Conservation (phyloP, 1,284 basidiomycete genomes). For the Naganishia sp. region DNA sequence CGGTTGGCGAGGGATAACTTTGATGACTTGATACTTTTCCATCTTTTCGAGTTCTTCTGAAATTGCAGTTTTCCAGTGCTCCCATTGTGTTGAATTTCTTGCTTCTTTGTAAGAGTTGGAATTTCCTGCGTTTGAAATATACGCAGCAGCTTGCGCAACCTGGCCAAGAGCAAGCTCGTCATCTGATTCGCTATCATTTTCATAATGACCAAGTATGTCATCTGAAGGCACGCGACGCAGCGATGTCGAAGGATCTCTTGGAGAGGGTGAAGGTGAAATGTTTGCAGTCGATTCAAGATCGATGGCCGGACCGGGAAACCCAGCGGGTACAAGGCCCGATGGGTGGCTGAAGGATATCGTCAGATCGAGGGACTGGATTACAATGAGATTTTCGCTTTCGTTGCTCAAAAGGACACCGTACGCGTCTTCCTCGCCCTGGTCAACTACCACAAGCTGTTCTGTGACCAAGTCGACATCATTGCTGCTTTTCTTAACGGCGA, state of each 20-base stretch:
- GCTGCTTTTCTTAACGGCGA: conserved; percentile 46
- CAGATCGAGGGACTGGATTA: conserved; percentile 56
- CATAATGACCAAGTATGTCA: background rate
- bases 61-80: conserved; percentile 35
- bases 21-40: conserved; percentile 36
- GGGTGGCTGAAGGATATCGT: conserved; percentile 40
- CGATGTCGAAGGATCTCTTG: background rate
- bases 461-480: conserved; percentile 41
- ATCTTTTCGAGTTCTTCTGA: conserved; percentile 36
- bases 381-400: conserved; percentile 55
- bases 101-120: conserved; percentile 21
- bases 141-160: no score
- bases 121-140: background rate
- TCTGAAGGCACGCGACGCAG: background rate
- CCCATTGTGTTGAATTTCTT: background rate
- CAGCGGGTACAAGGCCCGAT: conserved; percentile 43
- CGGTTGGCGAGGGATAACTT: background rate
- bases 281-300: background rate
- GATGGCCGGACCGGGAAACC: background rate
- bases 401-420: conserved; percentile 52
- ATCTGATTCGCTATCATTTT: background rate
- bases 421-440: conserved; percentile 53
- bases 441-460: conserved; percentile 39
- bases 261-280: background rate
- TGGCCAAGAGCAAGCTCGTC: background rate